Conservation (phyloP, 176 grass and related monocot genomes). For the Zea mays region DNA sequence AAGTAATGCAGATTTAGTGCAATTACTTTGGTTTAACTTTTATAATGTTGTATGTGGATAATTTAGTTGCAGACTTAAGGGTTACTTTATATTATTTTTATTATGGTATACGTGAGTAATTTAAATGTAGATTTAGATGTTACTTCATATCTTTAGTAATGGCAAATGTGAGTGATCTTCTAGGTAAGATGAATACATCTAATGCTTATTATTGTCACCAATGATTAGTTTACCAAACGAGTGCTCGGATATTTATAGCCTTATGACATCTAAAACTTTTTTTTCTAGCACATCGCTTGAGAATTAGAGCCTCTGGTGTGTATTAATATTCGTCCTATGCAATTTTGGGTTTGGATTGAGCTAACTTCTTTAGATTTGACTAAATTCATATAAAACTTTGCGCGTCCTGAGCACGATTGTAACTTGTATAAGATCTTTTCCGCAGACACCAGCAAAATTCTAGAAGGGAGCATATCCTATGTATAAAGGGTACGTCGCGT, state of each 20-base stretch:
- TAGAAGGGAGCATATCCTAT: no score
- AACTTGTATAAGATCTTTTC: no score
- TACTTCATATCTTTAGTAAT: not conserved
- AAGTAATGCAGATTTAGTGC: not conserved
- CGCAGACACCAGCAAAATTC: no score
- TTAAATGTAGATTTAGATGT: not conserved
- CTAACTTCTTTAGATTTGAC: no score
- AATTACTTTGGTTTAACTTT: not conserved
- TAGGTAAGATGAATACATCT: not conserved
- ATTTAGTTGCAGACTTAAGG: not conserved
- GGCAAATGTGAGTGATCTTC: not conserved
- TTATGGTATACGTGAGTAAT: not conserved
- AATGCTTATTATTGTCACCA: not conserved
- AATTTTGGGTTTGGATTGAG: no score
- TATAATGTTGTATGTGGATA: no score
- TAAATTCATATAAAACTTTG: not conserved
- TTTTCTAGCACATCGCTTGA: no score
- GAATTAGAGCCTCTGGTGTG: no score
- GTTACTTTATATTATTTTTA: not conserved
- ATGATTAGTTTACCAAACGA: not conserved
- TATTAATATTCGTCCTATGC: no score
- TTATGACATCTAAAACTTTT: no score
- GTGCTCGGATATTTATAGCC: not conserved
- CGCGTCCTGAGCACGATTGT: no score
- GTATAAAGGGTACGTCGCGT: no score